Conservation (phyloP, 768 basidiomycete species). For the Amanita pseudoporphyria region DNA sequence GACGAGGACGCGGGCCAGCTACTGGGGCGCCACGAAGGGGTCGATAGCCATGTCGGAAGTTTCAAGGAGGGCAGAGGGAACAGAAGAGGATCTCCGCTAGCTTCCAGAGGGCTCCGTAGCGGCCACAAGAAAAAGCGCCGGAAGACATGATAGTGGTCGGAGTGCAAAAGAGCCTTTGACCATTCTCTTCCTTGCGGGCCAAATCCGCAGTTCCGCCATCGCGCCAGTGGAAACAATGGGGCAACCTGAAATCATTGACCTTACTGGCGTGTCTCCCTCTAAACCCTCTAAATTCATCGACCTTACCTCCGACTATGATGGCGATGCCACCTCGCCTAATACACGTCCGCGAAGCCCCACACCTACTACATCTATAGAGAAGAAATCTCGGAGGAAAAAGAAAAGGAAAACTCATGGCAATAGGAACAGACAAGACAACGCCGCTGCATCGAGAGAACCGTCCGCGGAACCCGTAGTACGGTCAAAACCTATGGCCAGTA, state of each 20-base stretch:
- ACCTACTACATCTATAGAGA: background rate
- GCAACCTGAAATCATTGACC: conserved; percentile 23
- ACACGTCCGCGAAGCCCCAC: too few relatives aligned
- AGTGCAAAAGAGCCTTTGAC: too few relatives aligned
- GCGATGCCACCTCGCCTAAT: background rate
- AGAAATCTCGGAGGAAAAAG: background rate
- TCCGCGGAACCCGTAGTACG: background rate
- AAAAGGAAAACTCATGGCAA: background rate
- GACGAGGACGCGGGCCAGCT: too few relatives aligned
- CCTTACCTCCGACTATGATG: conserved; percentile 3
- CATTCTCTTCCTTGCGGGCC: too few relatives aligned
- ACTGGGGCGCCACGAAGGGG: too few relatives aligned
- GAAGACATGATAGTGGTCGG: too few relatives aligned
- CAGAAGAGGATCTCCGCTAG: too few relatives aligned
- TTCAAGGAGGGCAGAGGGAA: too few relatives aligned
- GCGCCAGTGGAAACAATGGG: background rate
- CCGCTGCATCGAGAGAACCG: background rate
- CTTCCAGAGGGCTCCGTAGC: too few relatives aligned
- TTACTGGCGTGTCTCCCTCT: conserved; percentile 13
- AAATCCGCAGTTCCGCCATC: background rate
- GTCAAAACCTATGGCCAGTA: background rate
- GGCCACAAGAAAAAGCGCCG: too few relatives aligned
- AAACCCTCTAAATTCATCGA: background rate
- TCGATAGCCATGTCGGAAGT: too few relatives aligned
- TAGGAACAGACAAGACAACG: background rate